A percentile compares a stretch with the other conserved stretches of the same genome.
These are phyloP conservation scores for Chimonanthus salicifolius DNA, from an alignment of 164 flowering plant genomes.

Conservation along the genomic window DNA sequence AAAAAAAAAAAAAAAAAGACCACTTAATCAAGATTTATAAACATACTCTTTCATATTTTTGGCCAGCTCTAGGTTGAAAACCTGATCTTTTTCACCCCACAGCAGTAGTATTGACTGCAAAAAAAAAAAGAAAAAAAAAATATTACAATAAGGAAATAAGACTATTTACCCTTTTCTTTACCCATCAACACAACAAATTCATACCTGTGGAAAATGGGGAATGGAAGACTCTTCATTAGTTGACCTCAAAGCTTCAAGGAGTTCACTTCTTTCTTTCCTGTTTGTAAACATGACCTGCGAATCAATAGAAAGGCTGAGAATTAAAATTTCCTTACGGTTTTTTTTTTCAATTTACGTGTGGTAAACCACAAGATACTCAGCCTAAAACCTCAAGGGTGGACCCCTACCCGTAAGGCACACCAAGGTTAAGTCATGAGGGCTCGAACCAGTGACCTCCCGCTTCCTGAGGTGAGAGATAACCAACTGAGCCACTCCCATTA, in stretches of 20 bases:
- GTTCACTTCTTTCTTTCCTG: constrained; percentile 80
- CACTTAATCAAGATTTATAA: too few species aligned
- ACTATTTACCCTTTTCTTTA: background rate
- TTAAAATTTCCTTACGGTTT: background rate
- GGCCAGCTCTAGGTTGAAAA: constrained; percentile 75
- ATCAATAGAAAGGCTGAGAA: background rate
- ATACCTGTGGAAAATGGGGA: constrained; percentile 65
- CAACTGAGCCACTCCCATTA: too few species aligned
- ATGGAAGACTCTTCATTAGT: constrained; percentile 51
- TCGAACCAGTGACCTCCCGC: too few species aligned
- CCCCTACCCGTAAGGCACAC: too few species aligned
- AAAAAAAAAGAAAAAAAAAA: too few species aligned
- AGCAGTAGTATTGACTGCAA: constrained; percentile 72
- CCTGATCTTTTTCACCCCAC: constrained; percentile 84
- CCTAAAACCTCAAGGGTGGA: too few species aligned
- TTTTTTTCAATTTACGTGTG: too few species aligned
- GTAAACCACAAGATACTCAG: too few species aligned
- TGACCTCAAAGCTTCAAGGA: constrained; percentile 56
- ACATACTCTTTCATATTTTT: constrained; percentile 76
- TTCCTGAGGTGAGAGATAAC: too few species aligned
- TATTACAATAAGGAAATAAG: background rate
- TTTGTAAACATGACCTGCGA: constrained; percentile 81
- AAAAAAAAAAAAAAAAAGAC: too few species aligned
- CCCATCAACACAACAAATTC: background rate
- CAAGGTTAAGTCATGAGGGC: too few species aligned